Percentiles rank a stretch among this genome's conserved stretches.
These are phyloP conservation scores for Trichosporon asahii DNA, from an alignment of 1,284 basidiomycete genomes.

Conservation along the genomic window DNA sequence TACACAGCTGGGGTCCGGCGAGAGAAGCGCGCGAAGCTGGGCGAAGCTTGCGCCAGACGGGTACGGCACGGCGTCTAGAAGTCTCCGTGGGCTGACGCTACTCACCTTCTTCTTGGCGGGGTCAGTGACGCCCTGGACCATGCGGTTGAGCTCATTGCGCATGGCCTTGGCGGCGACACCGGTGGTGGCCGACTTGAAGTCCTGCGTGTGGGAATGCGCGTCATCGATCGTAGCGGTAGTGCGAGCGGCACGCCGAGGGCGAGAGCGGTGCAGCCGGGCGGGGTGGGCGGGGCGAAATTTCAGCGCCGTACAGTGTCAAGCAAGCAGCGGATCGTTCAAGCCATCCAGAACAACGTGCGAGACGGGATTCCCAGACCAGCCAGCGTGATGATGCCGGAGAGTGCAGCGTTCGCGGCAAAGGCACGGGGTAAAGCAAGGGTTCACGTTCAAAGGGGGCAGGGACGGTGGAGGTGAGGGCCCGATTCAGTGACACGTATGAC, in stretches of 20 bases:
- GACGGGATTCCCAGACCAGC: too few species aligned
- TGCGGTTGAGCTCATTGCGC: constrained; percentile 95
- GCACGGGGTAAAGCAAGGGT: neutral
- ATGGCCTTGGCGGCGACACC: constrained; percentile 96
- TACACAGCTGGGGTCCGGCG: neutral
- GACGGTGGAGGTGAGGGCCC: neutral
- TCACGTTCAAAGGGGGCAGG: neutral
- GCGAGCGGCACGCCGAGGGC: neutral
- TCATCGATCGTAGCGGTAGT: neutral
- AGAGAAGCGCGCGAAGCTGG: neutral
- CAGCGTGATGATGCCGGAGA: neutral
- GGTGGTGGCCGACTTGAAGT: constrained; percentile 98
- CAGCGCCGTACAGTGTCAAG: neutral
- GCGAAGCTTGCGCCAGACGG: neutral
- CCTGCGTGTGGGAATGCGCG: constrained; percentile 26
- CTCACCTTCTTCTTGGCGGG: constrained; percentile 75
- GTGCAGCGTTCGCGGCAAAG: neutral
- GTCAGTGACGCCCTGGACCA: constrained; percentile 81
- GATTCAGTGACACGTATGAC: too few species aligned
- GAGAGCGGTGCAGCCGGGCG: neutral
- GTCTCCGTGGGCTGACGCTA: constrained; percentile 7
- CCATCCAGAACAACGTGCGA: neutral
- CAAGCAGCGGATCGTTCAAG: neutral
- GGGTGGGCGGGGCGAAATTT: neutral
- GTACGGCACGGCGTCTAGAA: too few species aligned